Percentiles rank a stretch among this genome's conserved stretches.
Evolutionary conservation across 2,329 filamentous ascomycete genomes (phyloP).

Genomic region (Westerdykella ornata): DNA sequence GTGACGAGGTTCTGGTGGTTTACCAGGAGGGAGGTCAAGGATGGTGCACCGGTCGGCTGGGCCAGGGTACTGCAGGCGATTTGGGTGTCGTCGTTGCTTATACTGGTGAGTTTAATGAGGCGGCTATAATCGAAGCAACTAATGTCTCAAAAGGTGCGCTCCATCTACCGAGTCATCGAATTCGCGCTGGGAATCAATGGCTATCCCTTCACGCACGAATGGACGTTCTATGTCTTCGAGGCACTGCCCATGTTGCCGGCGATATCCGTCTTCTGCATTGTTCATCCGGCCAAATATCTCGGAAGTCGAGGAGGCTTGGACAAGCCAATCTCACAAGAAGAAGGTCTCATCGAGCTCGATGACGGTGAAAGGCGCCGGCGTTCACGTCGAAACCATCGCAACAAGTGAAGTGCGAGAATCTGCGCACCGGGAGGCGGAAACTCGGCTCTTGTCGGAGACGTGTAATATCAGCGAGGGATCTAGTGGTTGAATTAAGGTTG

Average conservation of each 20-base stretch:
- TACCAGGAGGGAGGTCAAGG: conserved; percentile 14
- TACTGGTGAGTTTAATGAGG: conserved; percentile 37
- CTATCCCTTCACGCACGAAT: conserved; percentile 46
- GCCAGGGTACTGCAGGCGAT: conserved; percentile 39
- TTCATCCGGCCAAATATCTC: conserved; percentile 41
- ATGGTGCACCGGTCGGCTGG: conserved; percentile 33
- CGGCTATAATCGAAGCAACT: neutral
- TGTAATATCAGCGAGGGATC: too few relatives aligned
- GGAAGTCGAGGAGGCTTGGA: conserved; percentile 13
- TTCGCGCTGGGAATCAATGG: conserved; percentile 44
- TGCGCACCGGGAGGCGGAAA: too few relatives aligned
- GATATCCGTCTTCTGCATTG: conserved; percentile 43
- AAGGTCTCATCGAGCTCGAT: too few relatives aligned
- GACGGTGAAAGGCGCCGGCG: too few relatives aligned
- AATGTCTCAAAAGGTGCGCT: conserved; percentile 36
- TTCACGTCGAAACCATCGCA: too few relatives aligned
- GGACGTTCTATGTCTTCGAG: conserved; percentile 48
- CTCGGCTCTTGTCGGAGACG: too few relatives aligned
- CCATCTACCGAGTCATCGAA: conserved; percentile 45
- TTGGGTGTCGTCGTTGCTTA: conserved; percentile 42
- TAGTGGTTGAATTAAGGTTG: too few relatives aligned
- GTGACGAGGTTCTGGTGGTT: conserved; percentile 37
- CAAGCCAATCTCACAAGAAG: neutral
- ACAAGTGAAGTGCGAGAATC: too few relatives aligned
- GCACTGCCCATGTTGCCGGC: conserved; percentile 43